Base-by-base conservation (phyloP, 2,329 filamentous ascomycete species). In the Drechmeria coniospora region DNA sequence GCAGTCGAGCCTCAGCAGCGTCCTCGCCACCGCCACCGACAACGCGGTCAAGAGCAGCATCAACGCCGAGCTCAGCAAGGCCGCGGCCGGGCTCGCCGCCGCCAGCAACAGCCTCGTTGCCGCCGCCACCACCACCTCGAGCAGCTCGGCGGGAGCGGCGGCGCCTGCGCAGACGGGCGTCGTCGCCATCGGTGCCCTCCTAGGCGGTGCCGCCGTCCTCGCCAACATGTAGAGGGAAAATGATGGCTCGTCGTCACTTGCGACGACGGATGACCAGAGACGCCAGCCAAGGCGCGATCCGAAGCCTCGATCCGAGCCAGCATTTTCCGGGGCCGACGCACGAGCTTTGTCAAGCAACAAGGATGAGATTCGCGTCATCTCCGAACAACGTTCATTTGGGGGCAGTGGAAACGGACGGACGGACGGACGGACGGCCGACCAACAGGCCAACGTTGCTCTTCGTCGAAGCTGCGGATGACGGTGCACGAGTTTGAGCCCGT, bases 191-290 rank as follows among this genome's bases (percentile, higher is more conserved):
- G 59, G 59, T 18, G 60, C 59, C 15, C 47, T 65, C 32, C 44
- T 63, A 26, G 61, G 59, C 15, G 61, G 59, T 38, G 58, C 55
- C 3, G 61, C 57, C 27, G 32, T 61, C 27, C 36, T 62, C 26
- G 51, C 44, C 40, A 61, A 62, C 49, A 31, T 63, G 40, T 64
- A 59, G 51, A 11, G 6, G 5, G 20, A 5, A 9, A 6, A n/a
- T 9, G 9, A n/a, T 21, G 10, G 6, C 18, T 20, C 18, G 6
- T 10, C n/a, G n/a, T n/a, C n/a, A n/a, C n/a, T n/a, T n/a, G n/a
- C n/a, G n/a, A n/a, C n/a, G n/a, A n/a, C n/a, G n/a, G n/a, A n/a
- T n/a, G n/a, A n/a, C n/a, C n/a, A n/a, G n/a, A n/a, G n/a, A n/a
- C n/a, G n/a, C n/a, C n/a, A n/a, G n/a, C n/a, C n/a, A n/a, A n/a